Conservation (phyloP, 1,139 yeast species). For the Hansenula anomala region DNA sequence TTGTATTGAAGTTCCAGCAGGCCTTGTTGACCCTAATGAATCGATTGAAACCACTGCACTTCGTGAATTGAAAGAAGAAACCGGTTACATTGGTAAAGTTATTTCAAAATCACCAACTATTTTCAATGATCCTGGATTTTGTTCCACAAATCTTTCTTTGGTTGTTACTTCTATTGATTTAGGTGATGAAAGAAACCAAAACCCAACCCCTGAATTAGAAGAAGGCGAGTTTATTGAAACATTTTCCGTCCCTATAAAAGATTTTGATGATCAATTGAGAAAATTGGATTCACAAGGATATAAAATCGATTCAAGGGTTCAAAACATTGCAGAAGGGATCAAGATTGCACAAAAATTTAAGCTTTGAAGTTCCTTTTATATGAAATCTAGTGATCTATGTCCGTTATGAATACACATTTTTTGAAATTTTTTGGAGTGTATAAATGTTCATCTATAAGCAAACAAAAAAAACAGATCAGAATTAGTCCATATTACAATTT, state of each 20-base stretch:
- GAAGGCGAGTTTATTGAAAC: constrained; percentile 88
- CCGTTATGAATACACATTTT: background rate
- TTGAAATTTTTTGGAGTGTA: no score
- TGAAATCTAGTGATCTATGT: no score
- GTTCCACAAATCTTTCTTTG: constrained; percentile 81
- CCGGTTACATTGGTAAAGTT: constrained; percentile 69
- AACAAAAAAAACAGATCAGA: no score
- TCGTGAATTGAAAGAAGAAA: constrained; percentile 85
- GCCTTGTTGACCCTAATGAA: constrained; percentile 83
- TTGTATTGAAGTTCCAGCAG: constrained; percentile 93
- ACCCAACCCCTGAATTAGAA: constrained; percentile 73
- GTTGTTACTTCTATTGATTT: constrained; percentile 80
- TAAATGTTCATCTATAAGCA: no score
- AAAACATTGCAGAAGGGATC: constrained; percentile 79
- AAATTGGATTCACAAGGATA: constrained; percentile 59
- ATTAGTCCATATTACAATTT: no score
- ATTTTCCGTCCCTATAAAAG: constrained; percentile 59
- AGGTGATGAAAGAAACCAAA: constrained; percentile 52
- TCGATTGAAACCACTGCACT: constrained; percentile 73
- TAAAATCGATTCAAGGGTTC: constrained; percentile 79
- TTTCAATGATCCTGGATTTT: constrained; percentile 90
- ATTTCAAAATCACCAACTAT: constrained; percentile 48
- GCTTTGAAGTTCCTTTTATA: no score
- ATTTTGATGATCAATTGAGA: constrained; percentile 51
- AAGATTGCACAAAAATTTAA: constrained; percentile 40